phyloP scores from a whole-genome alignment of 345 rosid genomes.

The Salix purpurea region DNA sequence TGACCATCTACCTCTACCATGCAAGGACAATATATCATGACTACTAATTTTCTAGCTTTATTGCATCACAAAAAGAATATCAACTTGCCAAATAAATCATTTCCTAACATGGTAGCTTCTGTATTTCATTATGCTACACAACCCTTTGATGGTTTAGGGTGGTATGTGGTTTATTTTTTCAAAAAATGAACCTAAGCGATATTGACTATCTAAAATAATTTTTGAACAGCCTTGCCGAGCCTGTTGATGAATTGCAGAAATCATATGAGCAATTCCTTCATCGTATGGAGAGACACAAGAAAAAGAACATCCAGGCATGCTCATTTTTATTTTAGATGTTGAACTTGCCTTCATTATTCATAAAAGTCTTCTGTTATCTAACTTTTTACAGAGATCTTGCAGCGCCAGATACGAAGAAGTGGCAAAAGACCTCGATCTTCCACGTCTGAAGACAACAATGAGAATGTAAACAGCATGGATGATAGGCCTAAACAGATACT shows the following conservation, averaged over 20 bases:
- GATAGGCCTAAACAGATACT: conserved; percentile 4
- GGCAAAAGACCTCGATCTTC: conserved; percentile 27
- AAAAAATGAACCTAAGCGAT: conserved; percentile 2
- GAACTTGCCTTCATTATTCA: conserved; percentile 2
- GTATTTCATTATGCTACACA: not conserved
- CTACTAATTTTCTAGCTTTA: not conserved
- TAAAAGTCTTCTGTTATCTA: conserved; percentile 6
- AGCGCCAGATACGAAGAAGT: conserved; percentile 43
- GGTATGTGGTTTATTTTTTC: not conserved
- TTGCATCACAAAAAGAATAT: not conserved
- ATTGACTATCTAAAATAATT: conserved; percentile 5
- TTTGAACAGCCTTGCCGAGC: conserved; percentile 74
- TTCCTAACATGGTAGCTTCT: not conserved
- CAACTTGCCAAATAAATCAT: not conserved
- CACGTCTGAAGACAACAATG: conserved; percentile 24
- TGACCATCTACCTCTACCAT: not conserved
- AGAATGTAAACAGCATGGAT: conserved; percentile 17
- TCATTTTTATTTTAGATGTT: conserved; percentile 11
- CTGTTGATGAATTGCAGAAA: conserved; percentile 73
- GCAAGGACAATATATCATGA: not conserved
- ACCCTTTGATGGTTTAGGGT: not conserved
- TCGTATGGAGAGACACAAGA: conserved; percentile 64
- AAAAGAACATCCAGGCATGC: conserved; percentile 58
- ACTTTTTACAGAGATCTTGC: conserved; percentile 17
- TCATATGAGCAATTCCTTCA: conserved; percentile 75